Evolutionary conservation across 163 green algal genomes (phyloP), one percentile per base, ranked within the genome.

Genomic region (Scenedesmus sp.): DNA sequence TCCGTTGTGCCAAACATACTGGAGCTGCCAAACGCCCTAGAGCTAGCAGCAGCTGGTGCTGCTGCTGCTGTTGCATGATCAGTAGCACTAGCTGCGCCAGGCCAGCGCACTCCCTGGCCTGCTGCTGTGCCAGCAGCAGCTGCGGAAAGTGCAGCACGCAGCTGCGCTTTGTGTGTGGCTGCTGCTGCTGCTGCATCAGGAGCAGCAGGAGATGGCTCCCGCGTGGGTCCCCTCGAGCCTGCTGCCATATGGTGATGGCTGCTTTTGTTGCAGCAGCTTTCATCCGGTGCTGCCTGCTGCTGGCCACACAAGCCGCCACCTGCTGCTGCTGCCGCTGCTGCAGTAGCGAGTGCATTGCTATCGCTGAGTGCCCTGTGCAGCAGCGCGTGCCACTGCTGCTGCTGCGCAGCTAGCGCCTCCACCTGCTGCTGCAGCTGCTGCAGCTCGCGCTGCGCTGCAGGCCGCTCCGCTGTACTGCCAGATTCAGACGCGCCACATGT

Each of bases 381-480:
- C 18, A 66, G 81, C 46, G 4, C 18, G 4, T 86, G 20, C 81
- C 55, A 59, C 8, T 86, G 81, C 81, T 86, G 81, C 81, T 86
- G 55, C 16, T 86, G 81, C 2, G 81, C 81, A 7, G 52, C 52
- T 2, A 66, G 81, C 46, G 16, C 54, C 81, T 86, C 52, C 3
- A 59, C 81, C 81, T 86, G 81, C 81, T 86, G 81, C 54, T 86
- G 81, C 81, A 66, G 81, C 81, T 86, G 81, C 81, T 86, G 81
- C 81, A 66, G 9, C 54, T 86, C 16, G 12, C 16, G 34, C 18
- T 86, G 55, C 20, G 52, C 26, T 1, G 16, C 81, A 26, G 52
- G 81, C 81, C 81, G 81, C 8, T 79, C 81, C 34, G n/a, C 55
- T 2, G 10, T 2, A 62, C 8, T 64, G 46, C 81, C 55, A 26